These are phyloP conservation scores for Cryptosporidium tyzzeri DNA, from an alignment of 169 alveolate species.

Conservation along the genomic window DNA sequence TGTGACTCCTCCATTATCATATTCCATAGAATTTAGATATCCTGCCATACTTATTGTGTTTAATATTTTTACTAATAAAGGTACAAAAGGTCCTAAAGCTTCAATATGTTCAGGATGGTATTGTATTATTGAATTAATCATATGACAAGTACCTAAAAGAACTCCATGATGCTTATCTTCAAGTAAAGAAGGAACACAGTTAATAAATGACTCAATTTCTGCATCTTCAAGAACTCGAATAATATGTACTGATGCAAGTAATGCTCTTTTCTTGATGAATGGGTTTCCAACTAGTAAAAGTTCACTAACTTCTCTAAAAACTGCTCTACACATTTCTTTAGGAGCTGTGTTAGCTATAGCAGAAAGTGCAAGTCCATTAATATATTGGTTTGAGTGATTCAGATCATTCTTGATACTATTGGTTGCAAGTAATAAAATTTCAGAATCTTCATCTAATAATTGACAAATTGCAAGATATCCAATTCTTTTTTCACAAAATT, in stretches of 20 bases:
- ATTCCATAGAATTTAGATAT: constrained; percentile 84
- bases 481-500: constrained; percentile 94
- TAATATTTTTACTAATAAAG: constrained; percentile 77
- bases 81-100: constrained; percentile 75
- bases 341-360: constrained; percentile 98
- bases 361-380: constrained; percentile 96
- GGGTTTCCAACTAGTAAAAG: constrained; percentile 93
- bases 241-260: constrained; percentile 88
- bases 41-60: constrained; percentile 79
- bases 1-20: constrained; percentile 93
- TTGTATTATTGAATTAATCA: constrained; percentile 91
- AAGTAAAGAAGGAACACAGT: constrained; percentile 88
- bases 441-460: constrained; percentile 97
- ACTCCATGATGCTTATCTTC: constrained; percentile 98
- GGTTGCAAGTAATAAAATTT: constrained; percentile 97
- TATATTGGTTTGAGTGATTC: constrained; percentile 90
- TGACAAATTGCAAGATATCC: constrained; percentile 98
- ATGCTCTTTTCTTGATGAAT: constrained; percentile 96
- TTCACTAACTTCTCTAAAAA: constrained; percentile 91
- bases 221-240: constrained; percentile 80
- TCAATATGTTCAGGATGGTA: constrained; percentile 87
- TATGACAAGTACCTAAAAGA: constrained; percentile 91
- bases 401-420: constrained; percentile 97
- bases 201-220: constrained; percentile 87
- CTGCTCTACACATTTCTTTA: constrained; percentile 96